These are phyloP conservation scores for Leccinum variicolor DNA, from an alignment of 768 basidiomycete species.

Conservation along the genomic window DNA sequence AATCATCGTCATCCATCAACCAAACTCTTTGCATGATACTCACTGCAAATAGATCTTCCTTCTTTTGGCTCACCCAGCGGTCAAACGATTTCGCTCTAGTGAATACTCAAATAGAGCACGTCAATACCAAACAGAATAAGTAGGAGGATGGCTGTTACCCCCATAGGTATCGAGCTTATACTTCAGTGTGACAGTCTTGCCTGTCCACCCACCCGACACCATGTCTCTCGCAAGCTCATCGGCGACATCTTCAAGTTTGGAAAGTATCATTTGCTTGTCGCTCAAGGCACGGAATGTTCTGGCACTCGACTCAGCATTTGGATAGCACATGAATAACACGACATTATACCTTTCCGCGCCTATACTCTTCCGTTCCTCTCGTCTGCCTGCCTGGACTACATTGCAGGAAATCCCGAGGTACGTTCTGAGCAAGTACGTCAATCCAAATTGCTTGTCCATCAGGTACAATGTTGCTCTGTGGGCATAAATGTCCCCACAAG, in stretches of 20 bases:
- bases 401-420: slow-evolving; percentile 89
- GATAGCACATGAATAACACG: not conserved
- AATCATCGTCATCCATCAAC: slow-evolving; percentile 3
- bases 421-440: slow-evolving; percentile 69
- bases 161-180: slow-evolving; percentile 91
- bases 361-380: slow-evolving; percentile 89
- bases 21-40: slow-evolving; percentile 20
- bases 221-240: slow-evolving; percentile 81
- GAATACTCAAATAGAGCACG: slow-evolving; percentile 45
- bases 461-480: slow-evolving; percentile 71
- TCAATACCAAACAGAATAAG: slow-evolving; percentile 6
- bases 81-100: slow-evolving; percentile 81
- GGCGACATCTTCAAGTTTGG: slow-evolving; percentile 79
- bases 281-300: slow-evolving; percentile 77
- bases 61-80: slow-evolving; percentile 69
- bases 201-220: slow-evolving; percentile 74
- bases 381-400: slow-evolving; percentile 64
- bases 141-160: slow-evolving; percentile 38
- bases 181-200: slow-evolving; percentile 87
- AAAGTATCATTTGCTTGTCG: slow-evolving; percentile 63
- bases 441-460: slow-evolving; percentile 87
- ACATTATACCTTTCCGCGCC: slow-evolving; percentile 74
- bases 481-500: slow-evolving; percentile 84
- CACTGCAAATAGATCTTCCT: slow-evolving; percentile 76
- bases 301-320: not conserved